These are phyloP conservation scores for Cucurbita maxima DNA, from an alignment of 306 rosid genomes.

Conservation along the genomic window DNA sequence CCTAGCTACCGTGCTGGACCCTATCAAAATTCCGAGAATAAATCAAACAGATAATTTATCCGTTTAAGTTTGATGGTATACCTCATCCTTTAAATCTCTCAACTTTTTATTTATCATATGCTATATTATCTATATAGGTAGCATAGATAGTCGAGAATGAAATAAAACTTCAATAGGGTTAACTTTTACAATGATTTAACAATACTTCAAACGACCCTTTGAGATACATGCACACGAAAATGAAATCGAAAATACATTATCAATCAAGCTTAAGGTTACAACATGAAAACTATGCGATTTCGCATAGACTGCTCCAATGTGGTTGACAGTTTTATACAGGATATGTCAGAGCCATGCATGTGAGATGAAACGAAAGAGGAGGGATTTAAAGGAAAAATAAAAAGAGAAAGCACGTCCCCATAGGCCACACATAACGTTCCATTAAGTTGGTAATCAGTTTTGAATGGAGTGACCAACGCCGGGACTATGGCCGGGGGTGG, in stretches of 20 bases:
- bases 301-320: too few relatives aligned
- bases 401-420: too few relatives aligned
- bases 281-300: too few relatives aligned
- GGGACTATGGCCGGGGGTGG: constrained; percentile 64
- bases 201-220: not conserved
- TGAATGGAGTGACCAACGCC: constrained; percentile 63
- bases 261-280: too few relatives aligned
- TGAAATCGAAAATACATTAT: not conserved
- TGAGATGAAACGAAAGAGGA: too few relatives aligned
- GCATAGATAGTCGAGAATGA: not conserved
- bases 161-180: not conserved
- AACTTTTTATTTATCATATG: not conserved
- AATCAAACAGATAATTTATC: not conserved
- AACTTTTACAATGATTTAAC: not conserved
- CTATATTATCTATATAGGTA: not conserved
- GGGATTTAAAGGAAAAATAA: not conserved
- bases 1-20: not conserved
- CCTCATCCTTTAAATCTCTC: too few relatives aligned
- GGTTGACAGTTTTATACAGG: not conserved
- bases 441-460: constrained; percentile 2
- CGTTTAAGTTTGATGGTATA: too few relatives aligned
- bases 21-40: not conserved
- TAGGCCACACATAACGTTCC: not conserved
- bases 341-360: not conserved
- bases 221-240: not conserved